phyloP scores from a whole-genome alignment of 495 filamentous ascomycete species.

The Trichocladium uniseriatum region DNA sequence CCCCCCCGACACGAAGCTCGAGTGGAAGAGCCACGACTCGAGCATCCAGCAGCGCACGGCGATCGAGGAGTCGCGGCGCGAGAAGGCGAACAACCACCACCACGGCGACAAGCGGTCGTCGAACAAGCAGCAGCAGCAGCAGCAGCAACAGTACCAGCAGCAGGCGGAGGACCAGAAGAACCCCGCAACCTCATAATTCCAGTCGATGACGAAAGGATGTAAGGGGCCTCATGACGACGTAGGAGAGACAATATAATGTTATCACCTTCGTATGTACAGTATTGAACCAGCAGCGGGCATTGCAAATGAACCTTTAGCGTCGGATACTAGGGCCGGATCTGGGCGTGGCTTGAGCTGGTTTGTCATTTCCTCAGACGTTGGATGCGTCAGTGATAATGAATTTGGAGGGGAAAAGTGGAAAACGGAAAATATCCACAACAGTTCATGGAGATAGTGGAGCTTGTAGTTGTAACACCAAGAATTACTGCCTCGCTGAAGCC shows the following conservation, averaged over 20 bases:
- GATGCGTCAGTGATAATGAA: too few species aligned
- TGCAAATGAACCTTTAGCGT: slow-evolving; percentile 3
- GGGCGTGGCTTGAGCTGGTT: too few species aligned
- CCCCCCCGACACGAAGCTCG: slow-evolving; percentile 78
- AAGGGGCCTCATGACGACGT: neutral
- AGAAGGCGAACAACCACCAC: slow-evolving; percentile 50
- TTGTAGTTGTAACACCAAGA: too few species aligned
- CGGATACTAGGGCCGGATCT: too few species aligned
- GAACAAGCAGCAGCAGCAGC: slow-evolving; percentile 19
- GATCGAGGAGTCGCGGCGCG: slow-evolving; percentile 73
- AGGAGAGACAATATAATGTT: neutral
- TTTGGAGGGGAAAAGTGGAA: too few species aligned
- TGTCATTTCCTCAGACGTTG: too few species aligned
- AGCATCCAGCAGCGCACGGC: slow-evolving; percentile 73
- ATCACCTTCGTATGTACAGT: slow-evolving; percentile 11
- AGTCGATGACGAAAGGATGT: neutral
- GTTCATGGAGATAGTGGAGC: too few species aligned
- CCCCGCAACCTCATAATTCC: slow-evolving; percentile 10
- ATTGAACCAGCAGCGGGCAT: slow-evolving; percentile 5
- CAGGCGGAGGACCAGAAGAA: slow-evolving; percentile 16
- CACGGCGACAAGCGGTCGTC: slow-evolving; percentile 35
- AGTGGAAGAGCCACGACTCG: slow-evolving; percentile 85
- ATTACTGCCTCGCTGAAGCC: too few species aligned
- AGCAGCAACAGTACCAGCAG: slow-evolving; percentile 20
- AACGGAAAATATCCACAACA: too few species aligned